Evolutionary conservation across 2,329 filamentous ascomycete genomes (phyloP), one percentile per base, ranked within the genome.

Genomic region (Fusarium clavum): DNA sequence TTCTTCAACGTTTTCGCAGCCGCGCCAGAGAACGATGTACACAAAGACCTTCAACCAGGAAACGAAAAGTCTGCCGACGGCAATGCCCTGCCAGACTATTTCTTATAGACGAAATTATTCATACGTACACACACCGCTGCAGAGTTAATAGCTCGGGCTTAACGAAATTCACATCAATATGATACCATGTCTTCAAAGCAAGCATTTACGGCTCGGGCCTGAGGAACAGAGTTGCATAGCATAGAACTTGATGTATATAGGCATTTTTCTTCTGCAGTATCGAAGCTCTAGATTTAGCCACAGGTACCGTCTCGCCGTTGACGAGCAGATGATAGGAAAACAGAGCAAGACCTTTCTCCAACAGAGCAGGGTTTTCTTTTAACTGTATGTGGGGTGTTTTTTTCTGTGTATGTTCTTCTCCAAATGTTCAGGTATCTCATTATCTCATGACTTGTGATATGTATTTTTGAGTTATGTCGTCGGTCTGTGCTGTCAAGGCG

Each of bases 1-100:
- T 97, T 93, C 81, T 99, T 98, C 85, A 99, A 99, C 79, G 94
- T 98, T 25, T 99, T 99, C 79, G 94, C 97, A 60, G 96, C 96
- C 6, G 95, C 96, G 29, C 96, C 96, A 4, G 96, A 99, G 80
- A 97, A 99, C 76, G 95, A 98, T 79, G 83, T 91, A 73, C 92
- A 97, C 78, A 92, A 97, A 77, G 94, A 98, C 78, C 87, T 92
- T 76, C 93, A 96, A 79, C 88, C 91, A 64, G 88, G 89, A 64
- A 87, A 88, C 75, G 93, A 96, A 62, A 94, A 94, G 81, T 78
- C 82, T n/a, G 85, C 85, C 4, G 88, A 90, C 67, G 86, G 86
- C 4, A 89, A 83, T 57, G 83, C 86, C 78, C 79, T 96, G 76
- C 92, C 89, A 5, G 89, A 91, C 76, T 91, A 91, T 79, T 93